phyloP scores from a whole-genome alignment of 768 basidiomycete species.

The Pleurotus tuoliensis region DNA sequence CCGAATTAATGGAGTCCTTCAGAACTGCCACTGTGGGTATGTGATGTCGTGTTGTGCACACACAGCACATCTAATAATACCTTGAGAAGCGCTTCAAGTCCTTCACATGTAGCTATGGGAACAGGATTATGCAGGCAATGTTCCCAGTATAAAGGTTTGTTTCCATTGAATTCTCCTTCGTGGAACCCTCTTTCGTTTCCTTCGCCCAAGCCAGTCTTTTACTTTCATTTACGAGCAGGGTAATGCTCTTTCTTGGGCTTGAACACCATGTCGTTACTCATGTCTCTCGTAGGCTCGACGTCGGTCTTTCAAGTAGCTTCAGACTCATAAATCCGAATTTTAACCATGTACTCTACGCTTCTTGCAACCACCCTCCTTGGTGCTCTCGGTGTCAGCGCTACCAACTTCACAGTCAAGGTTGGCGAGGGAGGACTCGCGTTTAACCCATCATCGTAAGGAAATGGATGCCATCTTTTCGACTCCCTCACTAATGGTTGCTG shows the following conservation, averaged over 20 bases:
- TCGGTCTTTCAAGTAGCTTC: constrained; percentile 16
- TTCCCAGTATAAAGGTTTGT: neutral
- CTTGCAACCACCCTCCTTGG: constrained; percentile 36
- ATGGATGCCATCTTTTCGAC: neutral
- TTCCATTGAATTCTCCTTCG: neutral
- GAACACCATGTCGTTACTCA: neutral
- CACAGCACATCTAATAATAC: neutral
- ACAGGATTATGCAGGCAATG: neutral
- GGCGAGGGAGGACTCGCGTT: constrained; percentile 27
- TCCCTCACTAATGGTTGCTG: neutral
- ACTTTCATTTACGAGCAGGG: constrained; percentile 42
- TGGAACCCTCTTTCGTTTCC: constrained; percentile 16
- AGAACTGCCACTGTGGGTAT: neutral
- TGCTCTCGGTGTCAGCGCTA: constrained; percentile 28
- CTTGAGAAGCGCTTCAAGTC: neutral
- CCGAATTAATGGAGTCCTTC: too few species aligned
- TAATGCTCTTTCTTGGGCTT: constrained; percentile 18
- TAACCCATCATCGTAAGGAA: constrained; percentile 5
- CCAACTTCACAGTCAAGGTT: constrained; percentile 34
- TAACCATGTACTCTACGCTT: constrained; percentile 49
- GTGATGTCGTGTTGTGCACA: neutral
- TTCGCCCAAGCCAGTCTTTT: constrained; percentile 28
- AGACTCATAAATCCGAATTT: constrained; percentile 18
- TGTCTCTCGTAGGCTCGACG: constrained; percentile 28
- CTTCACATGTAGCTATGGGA: constrained; percentile 2